These are phyloP conservation scores for Agastache rugosa DNA, from an alignment of 257 asterid species.

Conservation along the genomic window DNA sequence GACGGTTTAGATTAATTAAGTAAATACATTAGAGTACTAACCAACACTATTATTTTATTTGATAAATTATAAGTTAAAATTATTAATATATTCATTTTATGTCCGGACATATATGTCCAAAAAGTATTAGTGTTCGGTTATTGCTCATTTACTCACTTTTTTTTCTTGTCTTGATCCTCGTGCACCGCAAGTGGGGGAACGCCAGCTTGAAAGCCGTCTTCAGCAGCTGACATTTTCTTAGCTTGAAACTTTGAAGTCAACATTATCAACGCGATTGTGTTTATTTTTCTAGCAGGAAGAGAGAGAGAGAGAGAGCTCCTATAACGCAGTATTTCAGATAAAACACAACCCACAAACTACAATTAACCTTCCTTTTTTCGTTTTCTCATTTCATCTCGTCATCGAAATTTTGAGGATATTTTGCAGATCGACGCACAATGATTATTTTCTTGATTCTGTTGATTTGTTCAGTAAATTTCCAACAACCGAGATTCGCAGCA, in stretches of 20 bases:
- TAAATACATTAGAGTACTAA: too few species aligned
- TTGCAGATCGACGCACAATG: slow-evolving; percentile 24
- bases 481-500: slow-evolving; percentile 34
- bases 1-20: too few species aligned
- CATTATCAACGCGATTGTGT: background rate
- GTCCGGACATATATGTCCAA: too few species aligned
- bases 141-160: too few species aligned
- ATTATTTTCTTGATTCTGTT: slow-evolving; percentile 33
- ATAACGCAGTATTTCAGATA: background rate
- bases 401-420: background rate
- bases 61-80: too few species aligned
- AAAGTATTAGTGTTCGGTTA: too few species aligned
- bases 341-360: slow-evolving; percentile 3
- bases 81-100: too few species aligned
- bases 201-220: too few species aligned
- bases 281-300: background rate
- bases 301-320: background rate
- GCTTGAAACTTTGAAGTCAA: slow-evolving; percentile 42
- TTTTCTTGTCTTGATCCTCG: too few species aligned
- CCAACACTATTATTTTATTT: too few species aligned
- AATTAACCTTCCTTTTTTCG: background rate
- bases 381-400: background rate
- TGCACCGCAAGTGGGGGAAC: too few species aligned
- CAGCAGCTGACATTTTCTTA: background rate
- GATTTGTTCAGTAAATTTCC: slow-evolving; percentile 23